phyloP scores from a whole-genome alignment of 192 early-diverging fungal species.

The Dimargaris xerosporica region DNA sequence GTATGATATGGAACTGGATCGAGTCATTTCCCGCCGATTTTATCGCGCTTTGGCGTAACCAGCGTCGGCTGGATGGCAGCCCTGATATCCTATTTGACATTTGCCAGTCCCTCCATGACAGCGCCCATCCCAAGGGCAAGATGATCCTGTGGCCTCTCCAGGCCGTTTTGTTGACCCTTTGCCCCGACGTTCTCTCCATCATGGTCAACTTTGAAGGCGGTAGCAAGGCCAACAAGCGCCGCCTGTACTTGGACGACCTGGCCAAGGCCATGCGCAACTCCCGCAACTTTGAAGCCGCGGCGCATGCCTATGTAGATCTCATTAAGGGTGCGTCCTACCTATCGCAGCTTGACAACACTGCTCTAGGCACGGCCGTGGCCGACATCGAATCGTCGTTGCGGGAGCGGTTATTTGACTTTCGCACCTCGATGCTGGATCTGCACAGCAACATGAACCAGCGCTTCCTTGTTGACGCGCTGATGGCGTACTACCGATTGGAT shows the following conservation, averaged over 20 bases:
- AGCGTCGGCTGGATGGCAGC: conserved; percentile 40
- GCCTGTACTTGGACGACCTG: conserved; percentile 32
- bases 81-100: conserved; percentile 68
- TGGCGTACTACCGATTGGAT: conserved; percentile 62
- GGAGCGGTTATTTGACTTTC: conserved; percentile 50
- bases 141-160: conserved; percentile 75
- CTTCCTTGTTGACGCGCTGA: conserved; percentile 57
- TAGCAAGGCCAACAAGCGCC: conserved; percentile 17
- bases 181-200: conserved; percentile 44
- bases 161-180: conserved; percentile 68
- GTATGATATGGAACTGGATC: conserved; percentile 88
- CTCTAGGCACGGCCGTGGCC: conserved; percentile 43
- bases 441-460: conserved; percentile 62
- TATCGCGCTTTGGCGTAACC: conserved; percentile 50
- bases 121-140: conserved; percentile 38
- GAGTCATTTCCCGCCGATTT: conserved; percentile 74
- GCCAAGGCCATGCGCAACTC: conserved; percentile 34
- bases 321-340: conserved; percentile 58
- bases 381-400: conserved; percentile 37
- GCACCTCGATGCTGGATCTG: conserved; percentile 26
- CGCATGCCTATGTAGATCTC: conserved; percentile 58
- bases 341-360: conserved; percentile 39
- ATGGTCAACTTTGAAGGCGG: conserved; percentile 11
- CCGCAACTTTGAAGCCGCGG: conserved; percentile 46
- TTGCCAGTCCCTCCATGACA: conserved; percentile 43